These are phyloP conservation scores for Elongisporangium undulatum DNA, from an alignment of 352 stramenopile genomes.

Conservation along the genomic window DNA sequence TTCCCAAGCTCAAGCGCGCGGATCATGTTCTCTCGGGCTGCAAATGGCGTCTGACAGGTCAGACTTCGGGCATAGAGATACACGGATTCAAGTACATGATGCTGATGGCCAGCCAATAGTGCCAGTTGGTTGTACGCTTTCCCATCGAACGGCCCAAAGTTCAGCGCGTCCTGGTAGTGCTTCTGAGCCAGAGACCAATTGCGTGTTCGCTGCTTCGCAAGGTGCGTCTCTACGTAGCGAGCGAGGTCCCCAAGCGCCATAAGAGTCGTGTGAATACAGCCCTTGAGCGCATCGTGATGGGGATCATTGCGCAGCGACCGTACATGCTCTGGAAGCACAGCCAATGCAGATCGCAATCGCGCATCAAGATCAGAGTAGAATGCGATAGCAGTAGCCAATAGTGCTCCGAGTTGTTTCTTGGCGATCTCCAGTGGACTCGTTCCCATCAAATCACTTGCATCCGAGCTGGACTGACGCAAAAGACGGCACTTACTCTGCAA, in stretches of 20 bases:
- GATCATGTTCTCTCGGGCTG: slow-evolving; percentile 28
- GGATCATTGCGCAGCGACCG: background rate
- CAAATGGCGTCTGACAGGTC: slow-evolving; percentile 34
- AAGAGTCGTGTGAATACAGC: slow-evolving; percentile 37
- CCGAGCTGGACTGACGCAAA: background rate
- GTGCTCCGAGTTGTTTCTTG: background rate
- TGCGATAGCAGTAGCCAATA: background rate
- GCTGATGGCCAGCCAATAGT: slow-evolving; percentile 29
- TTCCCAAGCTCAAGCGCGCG: slow-evolving; percentile 17
- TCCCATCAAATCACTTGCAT: slow-evolving; percentile 1
- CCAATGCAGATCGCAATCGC: slow-evolving; percentile 10
- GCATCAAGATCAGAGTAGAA: slow-evolving; percentile 26
- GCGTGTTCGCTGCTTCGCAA: slow-evolving; percentile 4
- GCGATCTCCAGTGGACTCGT: slow-evolving; percentile 6
- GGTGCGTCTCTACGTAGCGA: slow-evolving; percentile 30
- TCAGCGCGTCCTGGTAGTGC: slow-evolving; percentile 33
- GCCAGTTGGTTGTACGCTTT: slow-evolving; percentile 66
- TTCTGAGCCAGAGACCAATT: slow-evolving; percentile 23
- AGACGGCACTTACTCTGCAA: slow-evolving; percentile 14
- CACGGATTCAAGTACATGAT: slow-evolving; percentile 23
- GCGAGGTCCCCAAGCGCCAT: slow-evolving; percentile 46
- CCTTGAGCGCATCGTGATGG: slow-evolving; percentile 12
- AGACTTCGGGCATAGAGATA: slow-evolving; percentile 47
- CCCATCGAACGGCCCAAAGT: slow-evolving; percentile 33
- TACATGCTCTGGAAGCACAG: slow-evolving; percentile 6